phyloP scores from a whole-genome alignment of 139 green algal genomes.

The Micractinium sp. region DNA sequence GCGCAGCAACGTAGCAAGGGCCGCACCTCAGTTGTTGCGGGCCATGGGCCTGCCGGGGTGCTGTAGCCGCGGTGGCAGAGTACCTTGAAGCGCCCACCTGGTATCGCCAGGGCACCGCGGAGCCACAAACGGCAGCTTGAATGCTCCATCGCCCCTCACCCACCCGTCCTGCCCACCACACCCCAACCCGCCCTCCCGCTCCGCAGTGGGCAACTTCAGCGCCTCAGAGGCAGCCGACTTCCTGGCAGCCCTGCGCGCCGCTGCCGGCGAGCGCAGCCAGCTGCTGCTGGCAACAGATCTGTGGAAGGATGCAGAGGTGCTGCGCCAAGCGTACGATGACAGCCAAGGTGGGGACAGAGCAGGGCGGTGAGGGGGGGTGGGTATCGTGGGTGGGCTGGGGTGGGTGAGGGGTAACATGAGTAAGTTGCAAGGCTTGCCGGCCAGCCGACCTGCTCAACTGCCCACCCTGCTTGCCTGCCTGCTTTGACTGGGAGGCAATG shows the following conservation, averaged over 20 bases:
- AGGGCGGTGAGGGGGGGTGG: neutral
- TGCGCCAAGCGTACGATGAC: conserved; percentile 67
- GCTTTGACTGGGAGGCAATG: too few relatives aligned
- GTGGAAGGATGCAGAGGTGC: conserved; percentile 61
- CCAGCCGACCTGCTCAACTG: neutral
- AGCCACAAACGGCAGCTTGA: too few relatives aligned
- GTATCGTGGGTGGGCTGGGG: neutral
- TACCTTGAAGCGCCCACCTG: too few relatives aligned
- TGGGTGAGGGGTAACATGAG: neutral
- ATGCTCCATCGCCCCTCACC: neutral
- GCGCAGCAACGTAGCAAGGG: too few relatives aligned
- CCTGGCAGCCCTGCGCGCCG: conserved; percentile 34
- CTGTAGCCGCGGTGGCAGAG: too few relatives aligned
- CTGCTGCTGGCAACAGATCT: conserved; percentile 61
- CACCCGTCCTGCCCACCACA: neutral
- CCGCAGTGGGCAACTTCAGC: conserved; percentile 65
- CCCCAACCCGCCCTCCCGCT: neutral
- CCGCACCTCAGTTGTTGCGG: too few relatives aligned
- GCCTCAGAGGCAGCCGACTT: conserved; percentile 50
- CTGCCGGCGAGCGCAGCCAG: conserved; percentile 26
- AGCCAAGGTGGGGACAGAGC: conserved; percentile 11
- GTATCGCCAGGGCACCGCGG: too few relatives aligned
- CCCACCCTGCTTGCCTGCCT: neutral
- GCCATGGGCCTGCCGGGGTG: too few relatives aligned
- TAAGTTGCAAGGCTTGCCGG: neutral